Base-by-base conservation (phyloP, 148 eudicot genomes). In the Drosera capensis region DNA sequence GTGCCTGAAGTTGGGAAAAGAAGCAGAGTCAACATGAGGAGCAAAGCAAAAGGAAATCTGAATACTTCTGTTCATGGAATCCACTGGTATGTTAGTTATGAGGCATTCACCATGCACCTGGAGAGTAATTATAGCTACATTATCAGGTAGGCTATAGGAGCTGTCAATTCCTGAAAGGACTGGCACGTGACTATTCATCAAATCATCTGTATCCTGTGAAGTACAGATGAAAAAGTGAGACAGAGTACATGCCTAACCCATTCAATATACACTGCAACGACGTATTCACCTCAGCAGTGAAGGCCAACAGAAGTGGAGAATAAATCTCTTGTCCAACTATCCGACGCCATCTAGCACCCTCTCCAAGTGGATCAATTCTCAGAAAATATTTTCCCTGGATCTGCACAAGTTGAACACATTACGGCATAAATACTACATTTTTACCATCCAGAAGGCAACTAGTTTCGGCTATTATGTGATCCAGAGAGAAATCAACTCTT, bases 301-400 rank as follows among this genome's bases (percentile, higher is more conserved):
- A 88, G 58, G 97, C 97, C 45, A 88, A 60, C 52, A 84, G 81
- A 43, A 88, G 87, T 7, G 97, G 94, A 40, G 97, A 84, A 65
- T 83, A 88, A 26, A 88, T 64, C 73, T 83, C 97, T 56, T 88
- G 97, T 34, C 97, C 94, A 60, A 67, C 63, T 56, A 74, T 75
- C 46, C 94, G 84, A 34, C 97, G 94, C 97, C 97, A 88, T 68
- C 56, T 84, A 36, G 97, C 92, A 47, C 97, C 97, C 43, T 88
- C 81, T 43, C 97, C 94, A 0, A 67, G 48, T 42, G 77, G 87
- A 65, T 88, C 94, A 18, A 88, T 77, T 68, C 76, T 80, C 2
- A 88, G 26, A 56, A 60, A 88, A 50, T 58, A 84, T 54, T 75
- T 88, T 43, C 97, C 97, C 70, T 61, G 75, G 54, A 88, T 58